Evolutionary conservation across 2,329 filamentous ascomycete species (phyloP).

Genomic region (Trichoderma aggressivum): DNA sequence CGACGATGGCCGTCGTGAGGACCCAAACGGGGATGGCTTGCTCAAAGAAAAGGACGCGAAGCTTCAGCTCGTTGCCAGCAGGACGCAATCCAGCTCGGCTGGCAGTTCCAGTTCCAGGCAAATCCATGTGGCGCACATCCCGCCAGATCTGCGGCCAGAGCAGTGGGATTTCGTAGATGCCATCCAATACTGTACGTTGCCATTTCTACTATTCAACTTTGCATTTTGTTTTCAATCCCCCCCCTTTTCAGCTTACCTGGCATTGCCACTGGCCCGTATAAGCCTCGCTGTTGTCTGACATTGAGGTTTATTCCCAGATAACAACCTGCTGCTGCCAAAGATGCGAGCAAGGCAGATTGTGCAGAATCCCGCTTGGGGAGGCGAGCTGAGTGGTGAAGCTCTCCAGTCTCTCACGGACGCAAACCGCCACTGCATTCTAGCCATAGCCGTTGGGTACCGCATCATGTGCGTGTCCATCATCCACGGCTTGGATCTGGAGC

Average conservation of each 20-base stretch:
- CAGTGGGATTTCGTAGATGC: constrained; percentile 15
- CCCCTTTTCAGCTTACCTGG: background rate
- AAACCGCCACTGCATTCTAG: constrained; percentile 9
- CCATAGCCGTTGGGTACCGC: constrained; percentile 14
- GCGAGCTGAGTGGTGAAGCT: background rate
- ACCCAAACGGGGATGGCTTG: background rate
- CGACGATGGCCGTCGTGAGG: background rate
- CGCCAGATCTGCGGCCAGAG: constrained; percentile 12
- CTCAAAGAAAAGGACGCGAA: background rate
- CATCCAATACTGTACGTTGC: constrained; percentile 9
- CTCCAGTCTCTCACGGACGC: constrained; percentile 4
- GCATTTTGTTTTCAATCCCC: background rate
- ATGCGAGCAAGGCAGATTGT: constrained; percentile 7
- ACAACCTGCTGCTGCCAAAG: constrained; percentile 2
- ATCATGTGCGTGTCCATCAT: constrained; percentile 13
- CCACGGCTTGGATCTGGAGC: constrained; percentile 1
- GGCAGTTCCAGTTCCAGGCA: background rate
- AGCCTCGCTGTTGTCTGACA: background rate
- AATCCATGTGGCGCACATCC: background rate
- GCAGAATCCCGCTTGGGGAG: background rate
- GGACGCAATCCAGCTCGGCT: background rate
- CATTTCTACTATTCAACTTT: background rate
- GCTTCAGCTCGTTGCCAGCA: background rate
- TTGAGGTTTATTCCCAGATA: background rate
- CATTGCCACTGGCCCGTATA: background rate